phyloP scores from a whole-genome alignment of 257 asterid species.

The Lantana camara region DNA sequence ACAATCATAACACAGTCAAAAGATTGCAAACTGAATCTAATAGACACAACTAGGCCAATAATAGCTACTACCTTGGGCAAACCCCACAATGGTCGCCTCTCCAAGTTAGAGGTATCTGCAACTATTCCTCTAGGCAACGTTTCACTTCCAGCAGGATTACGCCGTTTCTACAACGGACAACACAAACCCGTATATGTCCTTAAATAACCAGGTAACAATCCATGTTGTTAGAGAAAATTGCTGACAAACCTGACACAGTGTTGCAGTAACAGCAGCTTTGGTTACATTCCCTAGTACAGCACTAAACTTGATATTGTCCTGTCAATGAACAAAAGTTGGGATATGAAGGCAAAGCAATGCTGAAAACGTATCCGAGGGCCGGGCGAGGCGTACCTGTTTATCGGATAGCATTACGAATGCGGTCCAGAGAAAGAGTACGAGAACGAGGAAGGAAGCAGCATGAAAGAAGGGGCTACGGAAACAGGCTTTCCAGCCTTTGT shows the following conservation, averaged over 20 bases:
- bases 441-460: slow-evolving; percentile 39
- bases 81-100: slow-evolving; percentile 85
- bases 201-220: too few species aligned
- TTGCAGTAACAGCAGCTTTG: background rate
- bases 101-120: slow-evolving; percentile 67
- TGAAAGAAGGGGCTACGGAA: slow-evolving; percentile 41
- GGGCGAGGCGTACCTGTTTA: slow-evolving; percentile 44
- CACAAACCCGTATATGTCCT: too few species aligned
- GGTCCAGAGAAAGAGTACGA: slow-evolving; percentile 43
- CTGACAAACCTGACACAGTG: slow-evolving; percentile 59
- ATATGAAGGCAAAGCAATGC: background rate
- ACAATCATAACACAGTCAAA: slow-evolving; percentile 2
- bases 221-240: slow-evolving; percentile 10
- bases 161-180: slow-evolving; percentile 47
- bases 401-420: slow-evolving; percentile 25
- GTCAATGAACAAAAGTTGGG: slow-evolving; percentile 15
- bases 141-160: slow-evolving; percentile 77
- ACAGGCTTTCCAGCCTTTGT: slow-evolving; percentile 40
- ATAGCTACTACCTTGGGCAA: slow-evolving; percentile 57
- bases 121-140: slow-evolving; percentile 74
- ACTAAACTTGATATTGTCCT: slow-evolving; percentile 45
- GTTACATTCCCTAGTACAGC: slow-evolving; percentile 31
- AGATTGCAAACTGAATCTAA: background rate
- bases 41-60: background rate
- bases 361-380: background rate